Conservation (phyloP, 2,329 filamentous ascomycete species). For the Xenosphaeropsis pyriputrescens region DNA sequence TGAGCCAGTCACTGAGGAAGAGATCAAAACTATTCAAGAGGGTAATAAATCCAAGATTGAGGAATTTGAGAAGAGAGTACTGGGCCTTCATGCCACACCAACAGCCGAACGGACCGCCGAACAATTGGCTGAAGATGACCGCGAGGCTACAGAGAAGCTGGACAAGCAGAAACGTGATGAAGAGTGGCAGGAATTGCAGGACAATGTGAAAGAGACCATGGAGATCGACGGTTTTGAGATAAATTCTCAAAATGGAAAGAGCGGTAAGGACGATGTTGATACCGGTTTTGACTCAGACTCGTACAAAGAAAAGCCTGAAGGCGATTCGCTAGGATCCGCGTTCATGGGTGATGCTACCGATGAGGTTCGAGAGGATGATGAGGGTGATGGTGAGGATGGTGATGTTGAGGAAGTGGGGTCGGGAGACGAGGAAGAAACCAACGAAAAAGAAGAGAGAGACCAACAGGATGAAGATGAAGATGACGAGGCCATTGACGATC, state of each 20-base stretch:
- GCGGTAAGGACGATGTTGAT: neutral
- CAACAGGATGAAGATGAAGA: constrained; percentile 13
- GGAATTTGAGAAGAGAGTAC: constrained; percentile 49
- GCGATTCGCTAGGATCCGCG: constrained; percentile 1
- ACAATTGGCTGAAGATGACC: constrained; percentile 15
- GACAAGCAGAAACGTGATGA: constrained; percentile 3
- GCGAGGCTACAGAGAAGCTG: constrained; percentile 9
- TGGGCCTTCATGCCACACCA: constrained; percentile 27
- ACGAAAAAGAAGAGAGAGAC: constrained; percentile 2
- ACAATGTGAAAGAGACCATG: constrained; percentile 17
- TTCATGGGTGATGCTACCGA: constrained; percentile 4
- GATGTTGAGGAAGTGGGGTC: constrained; percentile 4
- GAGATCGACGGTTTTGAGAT: constrained; percentile 14
- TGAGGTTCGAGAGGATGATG: constrained; percentile 4
- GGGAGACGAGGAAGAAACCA: constrained; percentile 11
- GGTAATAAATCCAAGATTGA: constrained; percentile 49
- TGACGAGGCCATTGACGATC: constrained; percentile 9
- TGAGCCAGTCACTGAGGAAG: constrained; percentile 61
- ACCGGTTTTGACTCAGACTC: neutral
- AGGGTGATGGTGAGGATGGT: constrained; percentile 2
- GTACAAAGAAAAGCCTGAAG: neutral
- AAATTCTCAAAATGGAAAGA: constrained; percentile 2
- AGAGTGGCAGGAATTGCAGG: constrained; percentile 16
- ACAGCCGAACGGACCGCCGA: constrained; percentile 2
- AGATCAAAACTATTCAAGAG: constrained; percentile 62